A percentile compares a stretch with the other conserved stretches of the same genome.
These are phyloP conservation scores for Gossypium ekmanianum DNA, from an alignment of 345 rosid species.

Conservation along the genomic window DNA sequence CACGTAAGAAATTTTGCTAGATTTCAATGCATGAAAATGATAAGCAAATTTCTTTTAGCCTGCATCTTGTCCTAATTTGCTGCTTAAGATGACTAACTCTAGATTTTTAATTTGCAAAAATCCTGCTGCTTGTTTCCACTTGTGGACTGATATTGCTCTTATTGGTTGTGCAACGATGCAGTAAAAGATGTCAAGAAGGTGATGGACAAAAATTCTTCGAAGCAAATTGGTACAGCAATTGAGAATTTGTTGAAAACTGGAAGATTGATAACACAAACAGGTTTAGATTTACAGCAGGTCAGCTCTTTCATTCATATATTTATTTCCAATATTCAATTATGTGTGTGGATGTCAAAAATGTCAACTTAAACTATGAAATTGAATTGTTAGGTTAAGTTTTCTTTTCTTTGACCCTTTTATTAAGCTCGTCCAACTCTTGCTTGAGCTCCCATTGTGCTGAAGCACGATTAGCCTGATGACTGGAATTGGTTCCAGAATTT, in stretches of 20 bases:
- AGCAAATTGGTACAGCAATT: constrained; percentile 50
- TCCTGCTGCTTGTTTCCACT: neutral
- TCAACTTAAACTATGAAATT: neutral
- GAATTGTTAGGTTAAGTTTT: neutral
- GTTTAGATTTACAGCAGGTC: constrained; percentile 93
- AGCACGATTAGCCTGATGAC: neutral
- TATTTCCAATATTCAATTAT: neutral
- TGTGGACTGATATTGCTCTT: neutral
- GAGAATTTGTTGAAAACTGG: constrained; percentile 81
- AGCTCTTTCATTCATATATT: neutral
- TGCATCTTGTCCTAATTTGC: neutral
- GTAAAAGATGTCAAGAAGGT: constrained; percentile 65
- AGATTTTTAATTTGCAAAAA: neutral
- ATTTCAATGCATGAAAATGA: neutral
- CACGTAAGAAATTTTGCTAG: neutral
- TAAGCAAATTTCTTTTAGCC: neutral
- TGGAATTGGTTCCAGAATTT: neutral
- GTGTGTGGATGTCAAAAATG: neutral
- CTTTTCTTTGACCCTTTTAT: neutral
- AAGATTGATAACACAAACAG: constrained; percentile 61
- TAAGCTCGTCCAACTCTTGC: neutral
- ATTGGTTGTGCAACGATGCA: constrained; percentile 34
- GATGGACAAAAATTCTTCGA: constrained; percentile 49
- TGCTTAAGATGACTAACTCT: neutral
- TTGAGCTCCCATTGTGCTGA: neutral